These are phyloP conservation scores for Alternaria sp. DNA, from an alignment of 2,329 filamentous ascomycete genomes.

Conservation along the genomic window DNA sequence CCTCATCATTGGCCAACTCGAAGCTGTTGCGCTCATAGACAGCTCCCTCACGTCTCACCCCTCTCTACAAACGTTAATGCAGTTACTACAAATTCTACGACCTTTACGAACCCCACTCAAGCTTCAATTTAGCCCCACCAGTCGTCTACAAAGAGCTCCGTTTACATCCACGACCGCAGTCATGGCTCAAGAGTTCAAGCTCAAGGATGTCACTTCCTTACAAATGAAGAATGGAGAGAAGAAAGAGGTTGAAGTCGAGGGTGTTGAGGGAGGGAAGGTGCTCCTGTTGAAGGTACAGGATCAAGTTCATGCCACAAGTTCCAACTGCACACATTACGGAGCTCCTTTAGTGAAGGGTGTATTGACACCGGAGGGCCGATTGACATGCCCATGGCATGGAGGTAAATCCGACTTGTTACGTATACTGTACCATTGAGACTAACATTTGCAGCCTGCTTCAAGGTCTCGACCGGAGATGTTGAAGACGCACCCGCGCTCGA, in stretches of 20 bases:
- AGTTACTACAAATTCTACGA: slow-evolving; percentile 36
- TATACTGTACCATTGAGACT: slow-evolving; percentile 6
- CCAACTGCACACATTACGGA: slow-evolving; percentile 90
- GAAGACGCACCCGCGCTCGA: slow-evolving; percentile 94
- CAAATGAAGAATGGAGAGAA: slow-evolving; percentile 82
- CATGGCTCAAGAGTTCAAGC: slow-evolving; percentile 62
- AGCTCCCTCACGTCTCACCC: slow-evolving; percentile 6
- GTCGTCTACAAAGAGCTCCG: slow-evolving; percentile 28
- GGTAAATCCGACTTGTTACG: slow-evolving; percentile 59
- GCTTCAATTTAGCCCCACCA: slow-evolving; percentile 27
- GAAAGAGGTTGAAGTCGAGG: slow-evolving; percentile 88
- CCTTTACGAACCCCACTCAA: slow-evolving; percentile 35
- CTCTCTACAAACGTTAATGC: slow-evolving; percentile 33
- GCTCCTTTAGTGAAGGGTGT: slow-evolving; percentile 89
- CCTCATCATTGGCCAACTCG: slow-evolving; percentile 21
- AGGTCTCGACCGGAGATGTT: slow-evolving; percentile 85
- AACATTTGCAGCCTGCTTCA: slow-evolving; percentile 79
- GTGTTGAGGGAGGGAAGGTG: slow-evolving; percentile 84
- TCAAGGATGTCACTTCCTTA: slow-evolving; percentile 79
- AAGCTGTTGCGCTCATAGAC: slow-evolving; percentile 16
- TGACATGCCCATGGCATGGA: slow-evolving; percentile 97
- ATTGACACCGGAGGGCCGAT: slow-evolving; percentile 77
- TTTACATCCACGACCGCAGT: slow-evolving; percentile 42
- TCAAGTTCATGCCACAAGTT: slow-evolving; percentile 78
- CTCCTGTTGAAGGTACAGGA: slow-evolving; percentile 81